Evolutionary conservation across 163 green algal genomes (phyloP).

Genomic region (Chlamydomonas reinhardtii): DNA sequence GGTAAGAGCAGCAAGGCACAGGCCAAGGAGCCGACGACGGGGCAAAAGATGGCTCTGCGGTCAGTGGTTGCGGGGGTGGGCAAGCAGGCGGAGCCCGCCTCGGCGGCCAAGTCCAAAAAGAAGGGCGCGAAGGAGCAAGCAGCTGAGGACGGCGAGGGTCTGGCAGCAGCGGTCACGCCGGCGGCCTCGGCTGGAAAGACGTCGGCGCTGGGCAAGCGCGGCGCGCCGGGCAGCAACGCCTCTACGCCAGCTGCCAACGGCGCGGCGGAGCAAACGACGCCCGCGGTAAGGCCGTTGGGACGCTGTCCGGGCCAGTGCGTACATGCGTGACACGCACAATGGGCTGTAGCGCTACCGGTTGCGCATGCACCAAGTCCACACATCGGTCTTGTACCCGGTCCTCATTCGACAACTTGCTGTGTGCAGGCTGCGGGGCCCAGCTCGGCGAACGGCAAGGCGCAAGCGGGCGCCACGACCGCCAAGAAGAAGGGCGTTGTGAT

Average conservation of each 20-base stretch:
- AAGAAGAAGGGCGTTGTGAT: conserved; percentile 51
- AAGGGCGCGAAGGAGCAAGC: neutral
- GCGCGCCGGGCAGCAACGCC: neutral
- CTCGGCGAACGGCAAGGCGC: no score
- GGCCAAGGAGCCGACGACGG: conserved; percentile 19
- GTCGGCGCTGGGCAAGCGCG: conserved; percentile 32
- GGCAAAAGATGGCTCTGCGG: conserved; percentile 34
- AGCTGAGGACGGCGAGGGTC: neutral
- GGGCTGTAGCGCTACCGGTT: no score
- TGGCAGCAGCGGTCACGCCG: neutral
- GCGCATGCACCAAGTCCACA: no score
- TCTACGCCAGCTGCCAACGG: neutral
- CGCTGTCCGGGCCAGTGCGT: no score
- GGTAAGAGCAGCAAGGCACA: neutral
- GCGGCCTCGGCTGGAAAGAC: neutral
- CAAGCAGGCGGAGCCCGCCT: neutral
- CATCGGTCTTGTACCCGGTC: no score
- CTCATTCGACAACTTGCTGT: no score
- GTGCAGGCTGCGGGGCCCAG: no score
- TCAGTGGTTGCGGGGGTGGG: neutral
- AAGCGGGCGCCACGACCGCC: conserved; percentile 7
- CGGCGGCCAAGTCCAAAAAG: neutral
- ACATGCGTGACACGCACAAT: no score
- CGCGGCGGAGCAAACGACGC: neutral
- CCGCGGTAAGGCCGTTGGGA: neutral